A percentile compares a stretch with the other conserved stretches of the same genome.
Evolutionary conservation across 2,329 filamentous ascomycete species (phyloP).

Genomic region (Talaromyces sp.): DNA sequence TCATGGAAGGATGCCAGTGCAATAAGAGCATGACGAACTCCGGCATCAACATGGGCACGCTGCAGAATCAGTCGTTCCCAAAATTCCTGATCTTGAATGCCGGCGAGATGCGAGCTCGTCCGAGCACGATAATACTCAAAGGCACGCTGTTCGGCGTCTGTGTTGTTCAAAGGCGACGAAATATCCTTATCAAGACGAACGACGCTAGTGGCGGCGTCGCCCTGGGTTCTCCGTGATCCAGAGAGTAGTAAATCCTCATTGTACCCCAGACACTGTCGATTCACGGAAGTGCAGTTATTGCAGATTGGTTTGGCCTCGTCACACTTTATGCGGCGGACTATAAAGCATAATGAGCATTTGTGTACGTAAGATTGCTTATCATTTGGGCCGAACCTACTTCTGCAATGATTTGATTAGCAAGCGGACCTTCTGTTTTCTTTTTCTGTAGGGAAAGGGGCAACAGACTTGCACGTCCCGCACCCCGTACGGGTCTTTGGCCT

Average conservation of each 20-base stretch:
- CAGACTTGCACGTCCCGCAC: constrained; percentile 10
- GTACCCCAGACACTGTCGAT: constrained; percentile 5
- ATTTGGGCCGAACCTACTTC: neutral
- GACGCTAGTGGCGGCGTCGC: neutral
- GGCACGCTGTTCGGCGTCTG: constrained; percentile 1
- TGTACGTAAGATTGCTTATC: neutral
- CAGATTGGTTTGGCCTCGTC: constrained; percentile 6
- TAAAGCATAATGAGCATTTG: neutral
- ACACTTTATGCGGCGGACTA: constrained; percentile 10
- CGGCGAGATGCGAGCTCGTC: constrained; percentile 1
- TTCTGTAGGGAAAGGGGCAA: neutral
- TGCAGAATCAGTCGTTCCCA: constrained; percentile 3
- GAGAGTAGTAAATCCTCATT: neutral
- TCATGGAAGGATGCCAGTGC: constrained; percentile 7
- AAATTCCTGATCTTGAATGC: neutral
- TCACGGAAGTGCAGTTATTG: neutral
- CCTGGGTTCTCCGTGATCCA: neutral
- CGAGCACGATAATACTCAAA: constrained; percentile 7
- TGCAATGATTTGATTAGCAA: neutral
- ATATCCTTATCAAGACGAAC: neutral
- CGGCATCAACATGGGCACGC: neutral
- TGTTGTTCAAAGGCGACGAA: neutral
- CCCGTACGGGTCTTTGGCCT: constrained; percentile 9
- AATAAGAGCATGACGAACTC: constrained; percentile 9
- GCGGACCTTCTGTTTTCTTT: neutral